Conservation (phyloP, 495 filamentous ascomycete species). For the Talaromyces trachyspermus region DNA sequence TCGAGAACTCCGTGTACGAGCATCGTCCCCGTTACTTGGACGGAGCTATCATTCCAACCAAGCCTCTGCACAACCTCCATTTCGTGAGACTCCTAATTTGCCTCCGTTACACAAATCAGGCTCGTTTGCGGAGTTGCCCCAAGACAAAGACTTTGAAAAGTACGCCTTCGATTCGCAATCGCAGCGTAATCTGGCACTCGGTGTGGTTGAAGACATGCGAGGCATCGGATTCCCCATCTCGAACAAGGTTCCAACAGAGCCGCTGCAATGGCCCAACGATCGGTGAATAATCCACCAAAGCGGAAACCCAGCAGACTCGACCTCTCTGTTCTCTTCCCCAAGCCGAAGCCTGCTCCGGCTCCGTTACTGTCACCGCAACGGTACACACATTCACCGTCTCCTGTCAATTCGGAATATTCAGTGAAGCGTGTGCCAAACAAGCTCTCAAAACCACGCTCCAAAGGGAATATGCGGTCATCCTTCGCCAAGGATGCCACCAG, state of each 20-base stretch:
- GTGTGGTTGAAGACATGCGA: slow-evolving; percentile 7
- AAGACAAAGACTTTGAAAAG: background rate
- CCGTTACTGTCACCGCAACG: slow-evolving; percentile 40
- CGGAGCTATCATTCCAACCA: slow-evolving; percentile 27
- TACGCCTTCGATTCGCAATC: slow-evolving; percentile 7
- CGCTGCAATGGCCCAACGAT: background rate
- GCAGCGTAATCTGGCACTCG: slow-evolving; percentile 5
- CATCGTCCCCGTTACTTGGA: slow-evolving; percentile 38
- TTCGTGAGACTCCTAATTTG: slow-evolving; percentile 20
- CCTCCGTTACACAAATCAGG: slow-evolving; percentile 26
- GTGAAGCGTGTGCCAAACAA: slow-evolving; percentile 12
- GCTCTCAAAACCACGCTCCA: slow-evolving; percentile 19
- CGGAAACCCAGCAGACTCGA: slow-evolving; percentile 31
- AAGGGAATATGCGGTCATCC: background rate
- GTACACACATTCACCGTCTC: slow-evolving; percentile 37
- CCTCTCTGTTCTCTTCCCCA: slow-evolving; percentile 40
- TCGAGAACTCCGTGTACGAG: slow-evolving; percentile 32
- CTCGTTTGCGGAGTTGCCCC: slow-evolving; percentile 24
- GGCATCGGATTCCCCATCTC: background rate
- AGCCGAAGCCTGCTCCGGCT: slow-evolving; percentile 24
- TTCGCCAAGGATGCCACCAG: background rate
- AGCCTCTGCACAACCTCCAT: slow-evolving; percentile 13
- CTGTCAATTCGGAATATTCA: slow-evolving; percentile 27
- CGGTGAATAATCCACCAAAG: background rate
- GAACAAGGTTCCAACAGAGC: background rate